Evolutionary conservation across 352 stramenopile genomes (phyloP), one percentile per base, ranked within the genome.

Genomic region (Albugo candida): DNA sequence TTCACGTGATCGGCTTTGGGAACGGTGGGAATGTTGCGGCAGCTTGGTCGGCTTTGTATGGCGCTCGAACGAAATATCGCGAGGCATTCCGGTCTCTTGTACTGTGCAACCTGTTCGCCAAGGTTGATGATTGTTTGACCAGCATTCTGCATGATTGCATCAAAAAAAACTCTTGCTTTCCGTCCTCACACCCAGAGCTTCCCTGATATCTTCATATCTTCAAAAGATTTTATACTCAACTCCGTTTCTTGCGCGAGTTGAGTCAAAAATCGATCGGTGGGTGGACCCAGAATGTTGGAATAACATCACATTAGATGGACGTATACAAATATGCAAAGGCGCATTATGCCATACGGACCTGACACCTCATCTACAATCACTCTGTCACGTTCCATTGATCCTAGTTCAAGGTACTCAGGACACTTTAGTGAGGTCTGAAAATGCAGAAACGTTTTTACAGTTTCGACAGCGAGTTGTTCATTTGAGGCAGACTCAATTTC

Each of bases 161-260:
- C 13, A 87, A 89, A 42, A 67, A 92, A 1, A 91, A 94, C 35
- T 55, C 70, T 20, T 89, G 70, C 42, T 68, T 93, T 11, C 81
- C 84, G n/a, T 56, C 66, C 6, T 58, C 65, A 8, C 60, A 83
- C 17, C 81, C 80, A 1, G 84, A 95, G 53, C 59, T 95, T 14
- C 78, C 84, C 1, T 31, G n/a, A n/a, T n/a, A n/a, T n/a, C 24
- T 24, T 77, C 76, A 5, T 95, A 92, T 56, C 92, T 92, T 52
- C 60, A 52, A 53, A 83, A 92, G 27, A 96, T 93, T 48, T 64
- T 95, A n/a, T 96, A 96, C 52, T 93, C 77, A 2, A 83, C 94
- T 20, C 72, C 51, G 16, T 96, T 95, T 48, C 52, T 96, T 14
- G 41, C 59, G 13, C 24, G 24, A 8, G 24, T 31, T 31, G 24